Conservation (phyloP, 495 filamentous ascomycete species). For the Talaromyces borbonicus region DNA sequence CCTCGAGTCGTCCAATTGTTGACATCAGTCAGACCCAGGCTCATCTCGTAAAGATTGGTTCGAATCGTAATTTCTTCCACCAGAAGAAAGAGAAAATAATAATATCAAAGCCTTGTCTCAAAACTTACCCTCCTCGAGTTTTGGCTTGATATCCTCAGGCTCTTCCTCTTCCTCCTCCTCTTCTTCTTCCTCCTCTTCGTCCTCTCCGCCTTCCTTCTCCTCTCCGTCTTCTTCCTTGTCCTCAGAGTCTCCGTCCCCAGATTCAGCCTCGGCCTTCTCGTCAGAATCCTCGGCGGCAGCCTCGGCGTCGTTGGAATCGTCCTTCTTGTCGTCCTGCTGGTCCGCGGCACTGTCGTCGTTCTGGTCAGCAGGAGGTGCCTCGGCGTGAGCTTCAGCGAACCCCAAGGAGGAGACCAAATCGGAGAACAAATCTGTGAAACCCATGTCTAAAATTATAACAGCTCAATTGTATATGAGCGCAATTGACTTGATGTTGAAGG, state of each 20-base stretch:
- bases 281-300: slow-evolving; percentile 23
- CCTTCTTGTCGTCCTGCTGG: slow-evolving; percentile 36
- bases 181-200: slow-evolving; percentile 52
- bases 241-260: slow-evolving; percentile 39
- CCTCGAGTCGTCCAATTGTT: too few species aligned
- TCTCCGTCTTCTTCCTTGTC: slow-evolving; percentile 38
- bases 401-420: slow-evolving; percentile 49
- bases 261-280: slow-evolving; percentile 32
- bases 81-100: not conserved
- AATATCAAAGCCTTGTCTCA: slow-evolving; percentile 6
- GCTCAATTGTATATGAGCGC: slow-evolving; percentile 5
- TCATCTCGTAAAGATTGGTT: too few species aligned
- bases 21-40: not conserved
- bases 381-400: slow-evolving; percentile 50
- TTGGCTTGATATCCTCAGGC: slow-evolving; percentile 75
- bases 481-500: slow-evolving; percentile 1
- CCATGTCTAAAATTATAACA: slow-evolving; percentile 38
- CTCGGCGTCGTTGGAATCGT: slow-evolving; percentile 18
- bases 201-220: slow-evolving; percentile 34
- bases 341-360: slow-evolving; percentile 40
- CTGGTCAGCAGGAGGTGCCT: slow-evolving; percentile 44
- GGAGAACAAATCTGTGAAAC: slow-evolving; percentile 54
- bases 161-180: slow-evolving; percentile 91
- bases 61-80: too few species aligned
- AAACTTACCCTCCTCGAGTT: slow-evolving; percentile 80